phyloP scores from a whole-genome alignment of 768 basidiomycete genomes.

The Amanita muscaria region DNA sequence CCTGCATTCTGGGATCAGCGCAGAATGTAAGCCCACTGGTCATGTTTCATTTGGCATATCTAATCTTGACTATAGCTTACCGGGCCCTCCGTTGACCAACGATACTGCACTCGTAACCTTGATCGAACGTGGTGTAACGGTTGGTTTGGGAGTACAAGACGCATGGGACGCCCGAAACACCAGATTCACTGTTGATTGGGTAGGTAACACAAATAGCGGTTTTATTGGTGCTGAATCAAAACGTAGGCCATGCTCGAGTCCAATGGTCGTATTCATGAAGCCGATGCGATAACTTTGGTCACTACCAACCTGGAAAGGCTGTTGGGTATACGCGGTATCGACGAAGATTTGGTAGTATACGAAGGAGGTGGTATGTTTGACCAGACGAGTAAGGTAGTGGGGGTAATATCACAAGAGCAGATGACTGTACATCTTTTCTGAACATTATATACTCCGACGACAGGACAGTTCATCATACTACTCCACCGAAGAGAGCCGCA shows the following conservation, averaged over 20 bases:
- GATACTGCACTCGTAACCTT: slow-evolving; percentile 55
- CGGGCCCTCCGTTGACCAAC: slow-evolving; percentile 68
- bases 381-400: slow-evolving; percentile 44
- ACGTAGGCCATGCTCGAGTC: slow-evolving; percentile 38
- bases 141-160: slow-evolving; percentile 61
- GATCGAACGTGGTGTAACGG: slow-evolving; percentile 63
- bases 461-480: slow-evolving; percentile 24
- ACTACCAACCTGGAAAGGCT: slow-evolving; percentile 36
- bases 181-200: slow-evolving; percentile 76
- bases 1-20: slow-evolving; percentile 66
- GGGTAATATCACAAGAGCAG: slow-evolving; percentile 44
- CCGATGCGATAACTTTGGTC: slow-evolving; percentile 34
- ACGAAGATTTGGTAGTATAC: slow-evolving; percentile 53
- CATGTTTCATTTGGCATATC: slow-evolving; percentile 7
- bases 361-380: slow-evolving; percentile 52
- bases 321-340: slow-evolving; percentile 29
- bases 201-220: slow-evolving; percentile 23
- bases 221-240: slow-evolving; percentile 3
- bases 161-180: slow-evolving; percentile 70
- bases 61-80: slow-evolving; percentile 32
- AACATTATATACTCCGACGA: slow-evolving; percentile 7
- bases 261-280: slow-evolving; percentile 32
- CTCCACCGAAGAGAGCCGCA: slow-evolving; percentile 60
- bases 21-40: slow-evolving; percentile 41
- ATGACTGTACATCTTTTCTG: slow-evolving; percentile 43